Base-by-base conservation (phyloP, 768 basidiomycete species). In the Nevesoporus exiguus region DNA sequence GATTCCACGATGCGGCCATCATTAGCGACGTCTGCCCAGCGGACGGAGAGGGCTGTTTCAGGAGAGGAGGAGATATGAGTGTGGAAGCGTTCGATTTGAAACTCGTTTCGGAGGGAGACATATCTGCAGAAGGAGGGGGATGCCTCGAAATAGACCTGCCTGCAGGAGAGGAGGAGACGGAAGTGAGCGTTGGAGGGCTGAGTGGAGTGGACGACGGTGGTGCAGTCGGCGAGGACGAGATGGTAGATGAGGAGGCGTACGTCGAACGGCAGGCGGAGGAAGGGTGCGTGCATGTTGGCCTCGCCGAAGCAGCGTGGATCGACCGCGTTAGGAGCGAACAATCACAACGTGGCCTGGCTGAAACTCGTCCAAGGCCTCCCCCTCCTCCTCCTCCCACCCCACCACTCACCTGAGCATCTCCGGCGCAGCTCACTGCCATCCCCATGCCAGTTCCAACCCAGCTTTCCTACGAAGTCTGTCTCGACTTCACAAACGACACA, bases 401-500 rank as follows among this genome's bases (percentile, higher is more conserved):
- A n/a, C 53, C 27, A 53, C 52, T 25, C 15, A 15, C 52, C 46
- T 17, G 49, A 64, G 65, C 61, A 71, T 76, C 74, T 63, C 74
- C 54, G 66, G 74, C 73, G 69, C 33, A n/a, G n/a, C n/a, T n/a
- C n/a, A 33, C 33, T 11, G 7, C 33, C 33, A 8, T 6, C 27
- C 42, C 59, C 60, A 87, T 88, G 86, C 86, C 86, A 55, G 78
- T 77, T 27, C 71, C 76, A 60, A 74, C 81, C 14, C 77, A 84
- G 67, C 67, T 64, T 55, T 57, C 68, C 19, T 86, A 84, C 72
- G 85, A 86, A 63, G 77, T 87, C 65, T 74, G 81, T 51, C 80
- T 88, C 66, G 82, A 84, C 66, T 78, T 88, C 67, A 80, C 79
- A 47, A 88, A 88, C 67, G 86, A 88, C 61, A 85, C 83, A 15